A percentile compares a stretch with the other conserved stretches of the same genome.
phyloP scores from a whole-genome alignment of 257 asterid genomes.

The Przewalskia tangutica region DNA sequence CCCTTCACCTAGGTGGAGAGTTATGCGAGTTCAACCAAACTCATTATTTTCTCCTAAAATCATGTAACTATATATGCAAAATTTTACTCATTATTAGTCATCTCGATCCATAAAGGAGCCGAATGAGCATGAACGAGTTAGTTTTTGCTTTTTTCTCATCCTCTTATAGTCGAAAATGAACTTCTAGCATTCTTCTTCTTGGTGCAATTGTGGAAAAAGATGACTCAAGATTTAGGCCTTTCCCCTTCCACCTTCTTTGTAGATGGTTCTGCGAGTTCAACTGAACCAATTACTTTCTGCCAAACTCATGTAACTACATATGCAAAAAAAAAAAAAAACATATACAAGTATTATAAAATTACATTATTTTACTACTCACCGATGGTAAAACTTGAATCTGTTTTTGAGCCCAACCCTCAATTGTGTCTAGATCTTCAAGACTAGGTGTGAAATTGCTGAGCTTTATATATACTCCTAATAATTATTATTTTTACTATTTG shows the following conservation, averaged over 20 bases:
- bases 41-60: too few relatives aligned
- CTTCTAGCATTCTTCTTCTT: neutral
- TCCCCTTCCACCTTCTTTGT: neutral
- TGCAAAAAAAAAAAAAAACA: too few relatives aligned
- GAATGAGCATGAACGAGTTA: too few relatives aligned
- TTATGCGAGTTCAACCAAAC: neutral
- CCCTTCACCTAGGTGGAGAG: neutral
- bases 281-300: neutral
- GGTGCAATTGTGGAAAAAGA: neutral
- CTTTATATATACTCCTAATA: neutral
- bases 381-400: neutral
- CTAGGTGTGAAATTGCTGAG: neutral
- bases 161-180: neutral
- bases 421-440: neutral
- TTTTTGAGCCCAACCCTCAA: neutral
- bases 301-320: neutral
- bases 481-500: neutral
- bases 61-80: neutral
- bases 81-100: too few relatives aligned
- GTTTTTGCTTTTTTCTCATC: neutral
- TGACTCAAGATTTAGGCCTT: neutral
- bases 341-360: neutral
- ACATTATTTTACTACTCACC: neutral
- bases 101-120: too few relatives aligned
- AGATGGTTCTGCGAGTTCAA: neutral